These are phyloP conservation scores for Zymoseptoria crescenta DNA, from an alignment of 2,329 filamentous ascomycete genomes.

Conservation along the genomic window DNA sequence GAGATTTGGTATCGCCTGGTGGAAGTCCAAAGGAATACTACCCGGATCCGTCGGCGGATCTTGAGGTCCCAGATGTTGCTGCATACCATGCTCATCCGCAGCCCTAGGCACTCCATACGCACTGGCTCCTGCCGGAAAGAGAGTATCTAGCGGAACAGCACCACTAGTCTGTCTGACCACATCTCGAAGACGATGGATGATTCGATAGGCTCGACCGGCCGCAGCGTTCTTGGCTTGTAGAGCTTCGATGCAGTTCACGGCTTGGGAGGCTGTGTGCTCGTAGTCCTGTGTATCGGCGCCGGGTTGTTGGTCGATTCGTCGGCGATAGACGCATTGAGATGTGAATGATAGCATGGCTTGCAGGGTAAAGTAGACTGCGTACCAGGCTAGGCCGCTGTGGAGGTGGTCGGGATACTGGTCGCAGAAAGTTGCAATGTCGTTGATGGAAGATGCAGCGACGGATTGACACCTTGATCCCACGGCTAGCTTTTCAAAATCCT, in stretches of 20 bases:
- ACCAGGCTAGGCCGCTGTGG: slow-evolving; percentile 14
- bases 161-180: slow-evolving; percentile 5
- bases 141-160: slow-evolving; percentile 1
- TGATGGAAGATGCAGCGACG: slow-evolving; percentile 9
- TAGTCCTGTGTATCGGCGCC: slow-evolving; percentile 1
- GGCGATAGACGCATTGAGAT: slow-evolving; percentile 5
- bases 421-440: slow-evolving; percentile 12
- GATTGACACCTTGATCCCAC: slow-evolving; percentile 10
- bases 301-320: slow-evolving; percentile 1
- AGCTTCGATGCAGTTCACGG: slow-evolving; percentile 4
- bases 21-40: neutral
- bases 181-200: slow-evolving; percentile 5
- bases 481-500: slow-evolving; percentile 11
- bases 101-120: neutral
- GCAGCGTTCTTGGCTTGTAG: slow-evolving; percentile 5
- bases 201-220: slow-evolving; percentile 6
- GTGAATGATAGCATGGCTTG: slow-evolving; percentile 13
- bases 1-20: neutral
- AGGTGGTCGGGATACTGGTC: slow-evolving; percentile 7
- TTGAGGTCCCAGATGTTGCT: neutral
- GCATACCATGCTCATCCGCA: neutral
- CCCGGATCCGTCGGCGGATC: neutral
- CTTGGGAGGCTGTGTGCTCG: slow-evolving; percentile 3
- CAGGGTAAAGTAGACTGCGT: slow-evolving; percentile 16
- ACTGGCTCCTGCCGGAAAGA: neutral